Evolutionary conservation across 331 rosid genomes (phyloP).

Genomic region (Quercus tomentella): DNA sequence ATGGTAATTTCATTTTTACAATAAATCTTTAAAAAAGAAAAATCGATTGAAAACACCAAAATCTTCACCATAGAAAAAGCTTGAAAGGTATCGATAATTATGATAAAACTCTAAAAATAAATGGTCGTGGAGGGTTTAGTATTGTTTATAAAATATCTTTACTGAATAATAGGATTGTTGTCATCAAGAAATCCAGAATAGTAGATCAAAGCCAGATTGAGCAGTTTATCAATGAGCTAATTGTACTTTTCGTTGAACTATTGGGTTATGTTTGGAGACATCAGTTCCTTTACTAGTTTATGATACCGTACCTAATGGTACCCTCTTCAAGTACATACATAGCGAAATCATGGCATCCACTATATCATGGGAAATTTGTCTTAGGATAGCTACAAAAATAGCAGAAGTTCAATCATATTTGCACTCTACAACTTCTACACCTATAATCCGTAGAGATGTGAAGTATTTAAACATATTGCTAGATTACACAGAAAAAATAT

Average conservation of each 20-base stretch:
- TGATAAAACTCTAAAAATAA: neutral
- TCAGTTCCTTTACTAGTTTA: slow-evolving; percentile 13
- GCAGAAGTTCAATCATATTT: too few relatives aligned
- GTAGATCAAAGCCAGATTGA: slow-evolving; percentile 9
- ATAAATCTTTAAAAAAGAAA: neutral
- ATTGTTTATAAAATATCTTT: slow-evolving; percentile 2
- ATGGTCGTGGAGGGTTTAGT: slow-evolving; percentile 13
- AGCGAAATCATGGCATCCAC: neutral
- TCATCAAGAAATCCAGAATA: slow-evolving; percentile 16
- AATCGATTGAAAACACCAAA: neutral
- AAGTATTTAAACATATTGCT: slow-evolving; percentile 17
- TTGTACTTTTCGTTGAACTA: slow-evolving; percentile 12
- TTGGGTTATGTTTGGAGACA: slow-evolving; percentile 15
- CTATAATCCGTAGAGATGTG: too few relatives aligned
- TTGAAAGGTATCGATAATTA: slow-evolving; percentile 7
- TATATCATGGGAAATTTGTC: neutral
- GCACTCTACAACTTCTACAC: too few relatives aligned
- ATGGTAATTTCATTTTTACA: neutral
- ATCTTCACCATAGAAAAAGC: neutral
- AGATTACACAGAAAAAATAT: slow-evolving; percentile 6
- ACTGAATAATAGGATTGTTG: neutral
- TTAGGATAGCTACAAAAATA: too few relatives aligned
- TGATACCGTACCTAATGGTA: slow-evolving; percentile 1
- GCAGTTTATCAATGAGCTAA: slow-evolving; percentile 16
- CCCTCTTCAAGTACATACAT: neutral